Conservation (phyloP, 306 rosid species). For the Crotalaria pallida region DNA sequence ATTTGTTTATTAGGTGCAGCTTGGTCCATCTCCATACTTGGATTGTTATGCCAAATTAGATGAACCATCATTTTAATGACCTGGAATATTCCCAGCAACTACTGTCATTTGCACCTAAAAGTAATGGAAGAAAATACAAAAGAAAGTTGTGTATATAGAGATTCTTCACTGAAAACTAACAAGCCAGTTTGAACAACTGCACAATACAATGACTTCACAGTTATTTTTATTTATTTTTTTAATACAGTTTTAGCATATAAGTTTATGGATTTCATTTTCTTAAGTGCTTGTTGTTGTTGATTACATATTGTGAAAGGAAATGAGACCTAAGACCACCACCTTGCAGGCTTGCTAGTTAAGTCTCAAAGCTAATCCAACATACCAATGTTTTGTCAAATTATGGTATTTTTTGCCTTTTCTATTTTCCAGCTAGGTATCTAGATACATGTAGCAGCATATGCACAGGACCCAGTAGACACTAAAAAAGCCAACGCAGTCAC, state of each 20-base stretch:
- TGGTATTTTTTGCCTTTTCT: constrained; percentile 14
- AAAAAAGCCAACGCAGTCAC: constrained; percentile 30
- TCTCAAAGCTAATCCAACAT: constrained; percentile 13
- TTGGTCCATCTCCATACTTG: constrained; percentile 59
- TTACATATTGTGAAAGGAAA: constrained; percentile 1
- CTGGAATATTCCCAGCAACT: constrained; percentile 29
- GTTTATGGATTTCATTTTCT: background rate
- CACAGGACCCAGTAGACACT: constrained; percentile 30
- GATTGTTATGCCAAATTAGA: constrained; percentile 46
- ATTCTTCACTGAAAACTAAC: background rate
- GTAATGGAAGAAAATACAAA: background rate
- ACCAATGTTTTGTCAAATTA: constrained; percentile 18
- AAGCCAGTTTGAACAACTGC: background rate
- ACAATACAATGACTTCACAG: background rate
- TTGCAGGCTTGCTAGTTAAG: constrained; percentile 14
- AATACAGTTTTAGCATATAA: background rate
- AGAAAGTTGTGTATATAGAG: background rate
- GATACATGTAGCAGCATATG: constrained; percentile 24
- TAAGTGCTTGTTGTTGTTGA: constrained; percentile 14
- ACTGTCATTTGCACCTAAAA: constrained; percentile 43
- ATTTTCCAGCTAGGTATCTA: constrained; percentile 9
- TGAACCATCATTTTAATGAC: constrained; percentile 44
- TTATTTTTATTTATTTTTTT: background rate
- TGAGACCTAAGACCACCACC: constrained; percentile 14
- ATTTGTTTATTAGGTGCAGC: constrained; percentile 33